Conservation (phyloP, 441 rosid species). For the Hura crepitans region DNA sequence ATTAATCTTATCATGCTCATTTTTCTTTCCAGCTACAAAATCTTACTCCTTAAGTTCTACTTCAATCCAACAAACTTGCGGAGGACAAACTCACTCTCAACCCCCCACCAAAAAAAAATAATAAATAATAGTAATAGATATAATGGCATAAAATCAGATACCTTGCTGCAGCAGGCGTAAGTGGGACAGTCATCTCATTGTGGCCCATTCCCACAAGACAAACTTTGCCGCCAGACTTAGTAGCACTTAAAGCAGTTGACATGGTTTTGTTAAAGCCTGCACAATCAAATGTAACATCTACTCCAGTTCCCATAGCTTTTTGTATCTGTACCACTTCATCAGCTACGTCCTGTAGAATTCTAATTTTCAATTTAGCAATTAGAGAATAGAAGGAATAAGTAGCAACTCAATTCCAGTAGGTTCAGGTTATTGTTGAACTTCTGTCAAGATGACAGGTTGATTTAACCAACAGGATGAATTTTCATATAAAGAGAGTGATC, state of each 20-base stretch:
- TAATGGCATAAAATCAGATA: constrained; percentile 22
- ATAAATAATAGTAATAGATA: background rate
- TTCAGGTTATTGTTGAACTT: background rate
- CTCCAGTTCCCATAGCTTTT: constrained; percentile 50
- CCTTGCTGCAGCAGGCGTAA: constrained; percentile 92
- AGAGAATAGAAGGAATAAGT: background rate
- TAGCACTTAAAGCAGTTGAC: constrained; percentile 75
- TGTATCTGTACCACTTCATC: constrained; percentile 55
- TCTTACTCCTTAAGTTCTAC: background rate
- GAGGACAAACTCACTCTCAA: background rate
- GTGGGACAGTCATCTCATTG: constrained; percentile 68
- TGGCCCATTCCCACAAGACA: constrained; percentile 96
- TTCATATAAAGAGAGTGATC: background rate
- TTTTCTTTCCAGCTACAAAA: background rate
- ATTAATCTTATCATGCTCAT: background rate
- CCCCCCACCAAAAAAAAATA: too few relatives aligned
- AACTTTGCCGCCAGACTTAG: constrained; percentile 72
- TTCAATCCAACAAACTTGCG: background rate
- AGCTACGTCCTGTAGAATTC: constrained; percentile 46
- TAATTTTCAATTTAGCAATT: background rate
- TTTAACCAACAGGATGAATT: background rate
- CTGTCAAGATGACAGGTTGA: background rate
- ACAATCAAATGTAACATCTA: constrained; percentile 76
- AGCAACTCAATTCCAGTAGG: background rate
- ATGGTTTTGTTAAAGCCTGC: constrained; percentile 80